Evolutionary conservation across 352 stramenopile species (phyloP).

Genomic region (Elongisporangium prolatum): DNA sequence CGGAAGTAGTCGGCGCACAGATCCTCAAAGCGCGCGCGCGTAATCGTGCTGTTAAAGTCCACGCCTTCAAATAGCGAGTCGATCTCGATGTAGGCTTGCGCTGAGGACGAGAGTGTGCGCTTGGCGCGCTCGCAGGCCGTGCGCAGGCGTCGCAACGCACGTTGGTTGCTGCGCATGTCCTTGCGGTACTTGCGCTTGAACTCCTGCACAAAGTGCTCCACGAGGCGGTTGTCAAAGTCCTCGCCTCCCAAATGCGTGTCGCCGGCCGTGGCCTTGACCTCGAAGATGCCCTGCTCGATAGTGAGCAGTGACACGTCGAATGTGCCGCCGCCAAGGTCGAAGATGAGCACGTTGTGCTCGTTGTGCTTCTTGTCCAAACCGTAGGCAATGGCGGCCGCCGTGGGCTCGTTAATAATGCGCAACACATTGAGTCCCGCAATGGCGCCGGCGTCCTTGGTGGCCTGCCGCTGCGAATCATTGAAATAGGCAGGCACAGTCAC

Average conservation of each 20-base stretch:
- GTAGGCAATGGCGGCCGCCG: conserved; percentile 88
- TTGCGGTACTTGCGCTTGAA: conserved; percentile 87
- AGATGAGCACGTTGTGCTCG: conserved; percentile 91
- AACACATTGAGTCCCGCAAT: conserved; percentile 89
- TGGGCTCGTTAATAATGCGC: conserved; percentile 94
- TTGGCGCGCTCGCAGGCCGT: conserved; percentile 92
- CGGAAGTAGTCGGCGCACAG: conserved; percentile 87
- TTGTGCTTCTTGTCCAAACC: conserved; percentile 88
- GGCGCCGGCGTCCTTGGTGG: conserved; percentile 85
- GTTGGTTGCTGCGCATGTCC: conserved; percentile 75
- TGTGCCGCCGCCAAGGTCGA: conserved; percentile 88
- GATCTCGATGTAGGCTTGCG: conserved; percentile 89
- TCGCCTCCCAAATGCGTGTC: conserved; percentile 90
- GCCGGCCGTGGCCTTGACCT: conserved; percentile 90
- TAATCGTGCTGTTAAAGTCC: conserved; percentile 92
- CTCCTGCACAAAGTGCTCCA: conserved; percentile 86
- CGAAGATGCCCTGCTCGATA: conserved; percentile 93
- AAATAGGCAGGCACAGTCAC: conserved; percentile 94
- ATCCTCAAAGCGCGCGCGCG: conserved; percentile 89
- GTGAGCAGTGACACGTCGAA: conserved; percentile 90
- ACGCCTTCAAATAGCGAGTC: conserved; percentile 91
- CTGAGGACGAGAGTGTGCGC: conserved; percentile 83
- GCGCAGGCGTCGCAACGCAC: conserved; percentile 82
- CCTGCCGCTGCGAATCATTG: conserved; percentile 90
- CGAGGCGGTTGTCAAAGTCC: conserved; percentile 90